These are phyloP conservation scores for Pichia sp. DNA, from an alignment of 1,139 yeast species.

Conservation along the genomic window DNA sequence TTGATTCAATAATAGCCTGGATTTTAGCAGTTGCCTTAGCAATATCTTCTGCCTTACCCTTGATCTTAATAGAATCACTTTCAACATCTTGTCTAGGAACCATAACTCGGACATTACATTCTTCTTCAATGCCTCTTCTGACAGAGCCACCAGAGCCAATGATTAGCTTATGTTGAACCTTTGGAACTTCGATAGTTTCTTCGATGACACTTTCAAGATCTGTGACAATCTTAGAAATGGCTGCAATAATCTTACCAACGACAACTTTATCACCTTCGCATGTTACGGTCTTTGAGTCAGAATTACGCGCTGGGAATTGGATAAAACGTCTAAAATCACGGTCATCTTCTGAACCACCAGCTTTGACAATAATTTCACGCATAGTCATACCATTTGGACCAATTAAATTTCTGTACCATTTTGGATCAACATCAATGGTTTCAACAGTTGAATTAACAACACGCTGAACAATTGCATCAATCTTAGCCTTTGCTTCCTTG, in stretches of 20 bases:
- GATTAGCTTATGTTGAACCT: conserved; percentile 67
- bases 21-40: conserved; percentile 51
- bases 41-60: conserved; percentile 59
- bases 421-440: conserved; percentile 64
- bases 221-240: conserved; percentile 57
- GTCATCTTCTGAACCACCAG: conserved; percentile 55
- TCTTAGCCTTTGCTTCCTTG: conserved; percentile 60
- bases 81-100: conserved; percentile 60
- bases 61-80: conserved; percentile 40
- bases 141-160: conserved; percentile 79
- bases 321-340: conserved; percentile 50
- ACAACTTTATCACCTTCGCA: conserved; percentile 71
- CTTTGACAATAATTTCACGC: conserved; percentile 67
- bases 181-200: conserved; percentile 55
- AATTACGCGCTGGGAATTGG: conserved; percentile 67
- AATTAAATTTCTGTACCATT: conserved; percentile 71
- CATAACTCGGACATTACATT: conserved; percentile 54
- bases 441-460: conserved; percentile 59
- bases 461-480: conserved; percentile 59
- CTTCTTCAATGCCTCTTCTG: conserved; percentile 68
- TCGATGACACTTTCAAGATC: conserved; percentile 58
- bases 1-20: conserved; percentile 41
- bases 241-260: conserved; percentile 63
- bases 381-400: conserved; percentile 77
- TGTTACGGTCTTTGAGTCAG: conserved; percentile 55